Evolutionary conservation across 2,329 filamentous ascomycete genomes (phyloP), one percentile per base, ranked within the genome.

Genomic region (Microthyrium microscopicum): DNA sequence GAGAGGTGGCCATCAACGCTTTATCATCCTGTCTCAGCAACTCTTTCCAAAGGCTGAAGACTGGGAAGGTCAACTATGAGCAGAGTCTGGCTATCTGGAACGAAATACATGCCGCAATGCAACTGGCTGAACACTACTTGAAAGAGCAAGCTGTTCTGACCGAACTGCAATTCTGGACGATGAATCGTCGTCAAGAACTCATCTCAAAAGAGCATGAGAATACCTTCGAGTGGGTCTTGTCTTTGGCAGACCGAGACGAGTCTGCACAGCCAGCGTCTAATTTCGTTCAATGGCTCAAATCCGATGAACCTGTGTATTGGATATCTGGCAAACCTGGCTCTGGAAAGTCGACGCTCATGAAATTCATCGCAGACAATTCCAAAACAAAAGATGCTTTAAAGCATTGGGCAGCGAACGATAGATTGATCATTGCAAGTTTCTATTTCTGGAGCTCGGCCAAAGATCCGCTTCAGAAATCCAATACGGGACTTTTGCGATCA

Each of bases 321-420:
- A 30, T 41, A 20, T 29, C 33, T 22, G 39, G 31, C 7, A 40
- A 40, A 27, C 27, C 38, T 12, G 38, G 38, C 12, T 40, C 34
- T 3, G 40, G 41, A 9, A 43, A 40, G 20, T 40, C 37, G 3
- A 43, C 41, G 6, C 18, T 40, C 6, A 39, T 43, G 41, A 43
- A 43, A 24, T 39, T 28, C 12, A 6, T 31, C 12, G 29, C 13
- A 5, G 12, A 31, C 5, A 17, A 20, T 12, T 6, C 29, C 13
- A 19, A 31, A 17, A 31, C 29, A 5, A 5, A 18, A 15, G 16
- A 31, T 18, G 18, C 13, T 5, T 17, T 31, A 5, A 7, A 17
- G 9, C 8, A 16, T 13, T 19, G 29, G 29, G 29, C 16, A n/a
- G 29, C 16, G 5, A 19, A 6, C 12, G 29, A 6, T 6, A 17